Evolutionary conservation across 805 yeast genomes (phyloP), one percentile per base, ranked within the genome.

Genomic region (Suhomyces sp.): DNA sequence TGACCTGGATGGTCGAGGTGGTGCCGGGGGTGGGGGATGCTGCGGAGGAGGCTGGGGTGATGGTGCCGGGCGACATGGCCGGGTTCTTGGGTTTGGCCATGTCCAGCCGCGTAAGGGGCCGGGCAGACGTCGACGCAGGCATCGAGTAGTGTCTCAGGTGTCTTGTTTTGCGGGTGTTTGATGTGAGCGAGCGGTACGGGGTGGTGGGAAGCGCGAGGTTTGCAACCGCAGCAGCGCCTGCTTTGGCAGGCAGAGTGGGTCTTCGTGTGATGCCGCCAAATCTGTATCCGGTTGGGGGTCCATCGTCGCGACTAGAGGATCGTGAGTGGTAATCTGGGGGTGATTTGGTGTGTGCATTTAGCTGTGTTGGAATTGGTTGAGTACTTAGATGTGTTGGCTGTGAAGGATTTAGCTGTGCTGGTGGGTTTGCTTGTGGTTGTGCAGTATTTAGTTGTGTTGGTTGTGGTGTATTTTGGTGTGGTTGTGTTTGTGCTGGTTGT

Each of bases 171-270:
- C 59, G 51, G 8, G 57, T 54, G 19, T 55, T 44, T 41, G 60
- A 49, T 47, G 46, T 40, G 52, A 62, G 24, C 54, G 63, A 58
- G 33, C 68, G 61, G 58, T 69, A 69, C 1, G 65, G 78, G 0
- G 73, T 66, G 9, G 70, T 61, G 12, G 78, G 79, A 15, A 68
- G 64, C 6, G 74, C 67, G 40, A 73, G 56, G 57, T 64, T 69
- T 19, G 89, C 86, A 1, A 86, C 88, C 1, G 90, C 90, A 22
- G 78, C 80, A 1, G 90, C 90, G 0, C 92, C 92, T 9, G 85
- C 77, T 59, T 83, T 84, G 1, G 90, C 87, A 0, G 91, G 91
- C 1, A 89, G 84, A 29, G 78, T 66, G 15, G 86, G 82, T 55
- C 85, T 67, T 55, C 69, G 54, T 7, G 54, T 40, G 52, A 53